These are phyloP conservation scores for Eimeria necatrix DNA, from an alignment of 169 alveolate species.

Conservation along the genomic window DNA sequence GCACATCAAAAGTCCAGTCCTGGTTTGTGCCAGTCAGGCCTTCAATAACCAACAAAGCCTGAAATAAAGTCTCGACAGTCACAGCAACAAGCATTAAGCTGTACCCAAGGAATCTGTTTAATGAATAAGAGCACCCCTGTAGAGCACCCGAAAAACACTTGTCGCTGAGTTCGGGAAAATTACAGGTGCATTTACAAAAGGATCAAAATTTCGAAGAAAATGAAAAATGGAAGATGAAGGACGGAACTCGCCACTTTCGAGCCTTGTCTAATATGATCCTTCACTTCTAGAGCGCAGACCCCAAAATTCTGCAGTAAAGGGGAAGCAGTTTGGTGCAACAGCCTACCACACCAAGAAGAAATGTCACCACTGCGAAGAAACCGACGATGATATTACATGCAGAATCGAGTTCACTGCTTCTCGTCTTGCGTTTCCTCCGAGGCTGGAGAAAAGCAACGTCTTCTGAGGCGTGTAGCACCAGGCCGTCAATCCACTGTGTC, in stretches of 20 bases:
- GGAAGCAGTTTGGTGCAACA: neutral
- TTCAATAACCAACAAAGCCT: neutral
- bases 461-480: slow-evolving; percentile 62
- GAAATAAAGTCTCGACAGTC: neutral
- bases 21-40: neutral
- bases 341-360: slow-evolving; percentile 61
- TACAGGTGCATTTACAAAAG: no score
- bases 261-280: no score
- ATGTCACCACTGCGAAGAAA: neutral
- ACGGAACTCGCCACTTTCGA: neutral
- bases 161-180: no score
- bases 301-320: neutral
- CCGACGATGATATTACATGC: slow-evolving; percentile 50
- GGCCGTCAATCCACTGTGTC: slow-evolving; percentile 66
- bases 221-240: no score
- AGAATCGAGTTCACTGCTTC: slow-evolving; percentile 25
- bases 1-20: slow-evolving; percentile 31
- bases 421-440: slow-evolving; percentile 38
- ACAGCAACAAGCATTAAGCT: no score
- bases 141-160: no score
- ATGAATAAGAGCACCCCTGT: no score
- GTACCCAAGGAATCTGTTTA: no score
- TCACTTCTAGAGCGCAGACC: no score
- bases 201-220: no score
- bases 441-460: slow-evolving; percentile 36